Percentiles rank a stretch among this genome's conserved stretches.
These are phyloP conservation scores for Mycena galericulata DNA, from an alignment of 768 basidiomycete species.

Conservation along the genomic window DNA sequence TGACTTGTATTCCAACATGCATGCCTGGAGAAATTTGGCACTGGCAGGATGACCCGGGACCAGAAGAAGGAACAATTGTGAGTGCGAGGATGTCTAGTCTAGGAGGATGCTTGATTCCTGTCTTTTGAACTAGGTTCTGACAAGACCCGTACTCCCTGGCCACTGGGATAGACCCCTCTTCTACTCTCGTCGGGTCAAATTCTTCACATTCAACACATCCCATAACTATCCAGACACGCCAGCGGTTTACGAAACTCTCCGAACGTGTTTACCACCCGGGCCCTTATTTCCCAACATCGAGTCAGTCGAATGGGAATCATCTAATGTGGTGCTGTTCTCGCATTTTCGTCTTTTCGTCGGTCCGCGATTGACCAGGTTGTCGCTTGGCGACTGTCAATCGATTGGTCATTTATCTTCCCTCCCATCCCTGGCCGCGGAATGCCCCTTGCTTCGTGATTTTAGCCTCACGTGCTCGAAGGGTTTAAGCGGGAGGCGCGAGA, in stretches of 20 bases:
- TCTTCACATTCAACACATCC: neutral
- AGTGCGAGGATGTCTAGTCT: neutral
- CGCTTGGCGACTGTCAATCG: neutral
- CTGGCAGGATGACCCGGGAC: too few relatives aligned
- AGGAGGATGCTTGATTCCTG: neutral
- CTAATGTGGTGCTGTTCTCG: neutral
- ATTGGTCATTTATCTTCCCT: neutral
- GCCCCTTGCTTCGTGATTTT: neutral
- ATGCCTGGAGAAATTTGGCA: neutral
- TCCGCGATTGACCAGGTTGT: too few relatives aligned
- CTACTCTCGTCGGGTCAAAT: neutral
- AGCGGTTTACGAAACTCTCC: slow-evolving; percentile 3
- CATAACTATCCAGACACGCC: too few relatives aligned
- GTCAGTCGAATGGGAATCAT: neutral
- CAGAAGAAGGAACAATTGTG: neutral
- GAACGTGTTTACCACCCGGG: neutral
- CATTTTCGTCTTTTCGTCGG: too few relatives aligned
- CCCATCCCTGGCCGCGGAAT: neutral
- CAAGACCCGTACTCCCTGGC: neutral
- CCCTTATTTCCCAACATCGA: slow-evolving; percentile 5
- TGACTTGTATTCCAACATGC: too few relatives aligned
- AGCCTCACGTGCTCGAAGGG: neutral
- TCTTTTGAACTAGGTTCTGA: neutral
- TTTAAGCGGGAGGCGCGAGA: neutral
- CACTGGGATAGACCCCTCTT: neutral